A percentile compares a stretch with the other conserved stretches of the same genome.
These are phyloP conservation scores for Paraleonurus japonicus DNA, from an alignment of 257 asterid species.

Conservation along the genomic window DNA sequence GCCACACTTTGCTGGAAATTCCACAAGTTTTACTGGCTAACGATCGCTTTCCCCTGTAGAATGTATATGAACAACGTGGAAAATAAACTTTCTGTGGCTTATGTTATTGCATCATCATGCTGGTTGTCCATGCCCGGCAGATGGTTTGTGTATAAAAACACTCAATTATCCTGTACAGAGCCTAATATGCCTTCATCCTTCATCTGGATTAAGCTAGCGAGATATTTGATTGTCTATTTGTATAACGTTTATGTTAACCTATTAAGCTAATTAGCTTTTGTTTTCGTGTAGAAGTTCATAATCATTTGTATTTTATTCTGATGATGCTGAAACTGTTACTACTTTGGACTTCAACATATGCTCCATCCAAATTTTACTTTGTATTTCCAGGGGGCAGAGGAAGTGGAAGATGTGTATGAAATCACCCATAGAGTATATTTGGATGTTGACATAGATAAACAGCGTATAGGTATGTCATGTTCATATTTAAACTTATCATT, in stretches of 20 bases:
- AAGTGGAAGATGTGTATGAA: slow-evolving; percentile 62
- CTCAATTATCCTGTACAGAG: background rate
- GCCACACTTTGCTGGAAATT: background rate
- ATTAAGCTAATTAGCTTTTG: background rate
- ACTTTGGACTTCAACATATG: background rate
- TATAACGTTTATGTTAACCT: background rate
- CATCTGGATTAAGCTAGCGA: background rate
- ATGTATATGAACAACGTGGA: background rate
- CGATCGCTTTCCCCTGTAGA: background rate
- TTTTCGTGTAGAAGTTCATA: background rate
- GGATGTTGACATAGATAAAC: slow-evolving; percentile 95
- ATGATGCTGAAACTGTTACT: background rate
- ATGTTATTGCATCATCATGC: too few relatives aligned
- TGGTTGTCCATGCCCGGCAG: too few relatives aligned
- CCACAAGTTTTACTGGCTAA: background rate
- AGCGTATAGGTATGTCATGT: slow-evolving; percentile 59
- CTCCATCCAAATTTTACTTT: background rate
- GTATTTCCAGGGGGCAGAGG: slow-evolving; percentile 48
- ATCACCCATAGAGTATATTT: slow-evolving; percentile 85
- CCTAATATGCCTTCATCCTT: background rate
- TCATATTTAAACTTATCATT: background rate
- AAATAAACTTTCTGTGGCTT: too few relatives aligned
- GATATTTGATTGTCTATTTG: background rate
- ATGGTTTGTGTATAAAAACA: background rate
- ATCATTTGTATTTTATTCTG: background rate